These are phyloP conservation scores for Skeletonema menzelii DNA, from an alignment of 108 stramenopile genomes.

Conservation along the genomic window DNA sequence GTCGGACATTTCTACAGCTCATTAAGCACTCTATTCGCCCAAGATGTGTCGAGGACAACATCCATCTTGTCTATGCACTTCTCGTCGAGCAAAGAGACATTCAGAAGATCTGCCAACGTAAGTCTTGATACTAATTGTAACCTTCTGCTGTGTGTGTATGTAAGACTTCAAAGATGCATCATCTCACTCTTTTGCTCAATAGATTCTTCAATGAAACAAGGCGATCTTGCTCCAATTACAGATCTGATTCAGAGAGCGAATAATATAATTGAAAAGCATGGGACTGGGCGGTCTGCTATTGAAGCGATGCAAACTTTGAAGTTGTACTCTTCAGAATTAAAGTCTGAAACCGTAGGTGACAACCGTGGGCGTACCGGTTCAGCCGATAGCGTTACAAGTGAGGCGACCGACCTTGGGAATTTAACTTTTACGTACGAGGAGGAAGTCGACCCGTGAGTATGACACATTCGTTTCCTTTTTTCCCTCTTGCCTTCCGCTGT, in stretches of 20 bases:
- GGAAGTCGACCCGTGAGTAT: conserved; percentile 65
- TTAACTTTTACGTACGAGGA: conserved; percentile 83
- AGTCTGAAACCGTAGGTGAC: conserved; percentile 3
- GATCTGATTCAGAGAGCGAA: conserved; percentile 46
- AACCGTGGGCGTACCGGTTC: not conserved
- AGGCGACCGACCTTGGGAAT: conserved; percentile 46
- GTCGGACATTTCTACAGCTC: conserved; percentile 59
- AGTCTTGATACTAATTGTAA: conserved; percentile 11
- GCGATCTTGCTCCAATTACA: conserved; percentile 38
- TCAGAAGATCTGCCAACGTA: conserved; percentile 45
- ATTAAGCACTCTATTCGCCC: conserved; percentile 60
- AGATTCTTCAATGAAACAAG: conserved; percentile 33
- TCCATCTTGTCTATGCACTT: conserved; percentile 74
- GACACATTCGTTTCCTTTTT: not conserved
- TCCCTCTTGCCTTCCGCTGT: not conserved
- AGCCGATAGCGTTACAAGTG: conserved; percentile 38
- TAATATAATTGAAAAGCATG: conserved; percentile 49
- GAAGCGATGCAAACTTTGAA: conserved; percentile 58
- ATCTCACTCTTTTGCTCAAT: not conserved
- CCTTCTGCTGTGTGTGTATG: not conserved
- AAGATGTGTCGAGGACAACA: conserved; percentile 68
- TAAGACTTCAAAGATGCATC: not conserved
- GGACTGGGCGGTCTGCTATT: conserved; percentile 53
- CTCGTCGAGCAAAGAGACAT: conserved; percentile 74
- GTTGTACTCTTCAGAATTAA: conserved; percentile 36